phyloP scores from a whole-genome alignment of 305 asterid genomes.

The Fraxinus velutina region DNA sequence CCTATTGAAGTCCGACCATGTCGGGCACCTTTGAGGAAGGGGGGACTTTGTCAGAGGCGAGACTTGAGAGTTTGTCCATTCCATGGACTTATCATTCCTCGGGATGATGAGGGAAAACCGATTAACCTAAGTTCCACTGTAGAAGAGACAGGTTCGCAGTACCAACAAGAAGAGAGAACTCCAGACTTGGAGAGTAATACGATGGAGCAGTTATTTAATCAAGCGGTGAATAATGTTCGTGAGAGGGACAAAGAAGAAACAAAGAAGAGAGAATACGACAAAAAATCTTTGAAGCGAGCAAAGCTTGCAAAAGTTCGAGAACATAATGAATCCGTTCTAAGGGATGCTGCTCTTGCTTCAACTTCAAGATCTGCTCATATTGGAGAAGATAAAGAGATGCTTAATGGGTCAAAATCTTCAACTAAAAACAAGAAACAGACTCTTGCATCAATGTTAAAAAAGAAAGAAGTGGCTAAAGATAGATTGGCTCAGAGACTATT shows the following conservation, averaged over 20 bases:
- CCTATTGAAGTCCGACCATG: constrained; percentile 68
- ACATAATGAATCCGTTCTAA: constrained; percentile 68
- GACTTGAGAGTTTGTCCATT: constrained; percentile 79
- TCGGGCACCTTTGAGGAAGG: constrained; percentile 66
- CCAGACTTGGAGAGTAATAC: constrained; percentile 28
- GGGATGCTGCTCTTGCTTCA: constrained; percentile 77
- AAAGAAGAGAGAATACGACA: constrained; percentile 49
- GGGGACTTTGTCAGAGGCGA: constrained; percentile 72
- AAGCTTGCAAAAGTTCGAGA: constrained; percentile 69
- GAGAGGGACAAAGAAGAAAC: constrained; percentile 57
- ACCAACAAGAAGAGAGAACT: constrained; percentile 32
- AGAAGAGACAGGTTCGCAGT: constrained; percentile 27
- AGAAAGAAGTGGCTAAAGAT: constrained; percentile 65
- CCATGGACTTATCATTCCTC: constrained; percentile 65
- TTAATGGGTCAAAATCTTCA: constrained; percentile 30
- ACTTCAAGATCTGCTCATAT: constrained; percentile 58
- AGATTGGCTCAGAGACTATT: constrained; percentile 65
- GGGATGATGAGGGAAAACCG: constrained; percentile 77
- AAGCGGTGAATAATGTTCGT: constrained; percentile 67
- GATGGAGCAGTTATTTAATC: constrained; percentile 49
- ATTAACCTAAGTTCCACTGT: constrained; percentile 28
- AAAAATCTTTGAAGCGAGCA: constrained; percentile 54
- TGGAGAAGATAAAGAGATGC: constrained; percentile 45
- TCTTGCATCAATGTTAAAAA: constrained; percentile 78
- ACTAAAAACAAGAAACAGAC: constrained; percentile 49